Percentiles rank a stretch among this genome's conserved stretches.
These are phyloP conservation scores for Psilocybe cubensis DNA, from an alignment of 768 basidiomycete genomes.

Conservation along the genomic window DNA sequence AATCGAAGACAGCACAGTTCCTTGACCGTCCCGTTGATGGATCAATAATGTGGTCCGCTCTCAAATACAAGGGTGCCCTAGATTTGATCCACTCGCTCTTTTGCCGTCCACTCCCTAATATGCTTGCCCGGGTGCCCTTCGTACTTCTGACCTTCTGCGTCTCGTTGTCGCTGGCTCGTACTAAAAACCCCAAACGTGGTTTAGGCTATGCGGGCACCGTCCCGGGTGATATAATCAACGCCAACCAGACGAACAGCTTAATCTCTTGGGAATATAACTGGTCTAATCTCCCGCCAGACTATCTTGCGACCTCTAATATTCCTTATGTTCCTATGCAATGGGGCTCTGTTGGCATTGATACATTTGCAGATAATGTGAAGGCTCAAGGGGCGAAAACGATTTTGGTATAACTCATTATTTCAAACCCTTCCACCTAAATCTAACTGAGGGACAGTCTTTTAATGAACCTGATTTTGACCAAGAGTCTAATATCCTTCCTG, in stretches of 20 bases:
- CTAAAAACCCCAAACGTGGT: conserved; percentile 51
- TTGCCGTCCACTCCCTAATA: conserved; percentile 21
- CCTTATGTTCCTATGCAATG: conserved; percentile 59
- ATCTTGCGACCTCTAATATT: conserved; percentile 45
- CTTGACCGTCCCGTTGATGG: conserved; percentile 26
- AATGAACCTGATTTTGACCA: conserved; percentile 58
- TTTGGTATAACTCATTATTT: conserved; percentile 38
- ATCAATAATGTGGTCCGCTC: conserved; percentile 13
- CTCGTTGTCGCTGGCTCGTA: conserved; percentile 20
- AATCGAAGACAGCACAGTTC: conserved; percentile 18
- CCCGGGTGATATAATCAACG: conserved; percentile 45
- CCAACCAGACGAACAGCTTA: conserved; percentile 46
- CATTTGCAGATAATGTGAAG: conserved; percentile 40
- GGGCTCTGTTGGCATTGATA: conserved; percentile 44
- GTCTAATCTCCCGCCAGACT: conserved; percentile 48
- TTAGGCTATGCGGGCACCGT: conserved; percentile 43
- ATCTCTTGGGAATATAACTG: conserved; percentile 58
- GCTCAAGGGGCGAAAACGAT: conserved; percentile 51
- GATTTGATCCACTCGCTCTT: conserved; percentile 8
- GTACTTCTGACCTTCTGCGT: conserved; percentile 18
- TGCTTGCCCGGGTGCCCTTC: conserved; percentile 28
- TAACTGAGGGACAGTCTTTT: conserved; percentile 30
- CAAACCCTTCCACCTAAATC: neutral
- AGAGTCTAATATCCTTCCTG: conserved; percentile 49
- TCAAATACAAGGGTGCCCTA: conserved; percentile 17